phyloP scores from a whole-genome alignment of 257 asterid species.

The Jaltomata sinuosa region DNA sequence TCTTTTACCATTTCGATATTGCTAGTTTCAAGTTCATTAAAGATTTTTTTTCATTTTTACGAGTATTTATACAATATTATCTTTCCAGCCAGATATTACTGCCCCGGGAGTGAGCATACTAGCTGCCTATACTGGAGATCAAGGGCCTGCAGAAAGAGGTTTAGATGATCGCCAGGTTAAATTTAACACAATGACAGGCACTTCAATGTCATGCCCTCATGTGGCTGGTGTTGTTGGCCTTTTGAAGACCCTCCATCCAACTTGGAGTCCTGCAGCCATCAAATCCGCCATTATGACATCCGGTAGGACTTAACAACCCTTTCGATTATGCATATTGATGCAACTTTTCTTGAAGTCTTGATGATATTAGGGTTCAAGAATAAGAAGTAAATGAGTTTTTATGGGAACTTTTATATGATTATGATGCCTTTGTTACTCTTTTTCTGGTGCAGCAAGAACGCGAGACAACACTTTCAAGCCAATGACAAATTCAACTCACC shows the following conservation, averaged over 20 bases:
- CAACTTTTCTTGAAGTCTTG: background rate
- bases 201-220: constrained; percentile 98
- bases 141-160: constrained; percentile 50
- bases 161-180: constrained; percentile 43
- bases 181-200: constrained; percentile 68
- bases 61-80: background rate
- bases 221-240: constrained; percentile 83
- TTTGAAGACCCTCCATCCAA: constrained; percentile 67
- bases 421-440: background rate
- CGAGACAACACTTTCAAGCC: constrained; percentile 52
- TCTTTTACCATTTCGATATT: background rate
- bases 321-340: background rate
- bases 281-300: constrained; percentile 85
- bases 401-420: background rate
- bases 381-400: background rate
- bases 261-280: constrained; percentile 96
- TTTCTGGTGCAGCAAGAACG: constrained; percentile 43
- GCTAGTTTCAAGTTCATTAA: background rate
- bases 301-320: constrained; percentile 17
- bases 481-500: constrained; percentile 36
- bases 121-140: constrained; percentile 70
- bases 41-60: background rate
- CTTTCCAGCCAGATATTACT: constrained; percentile 83
- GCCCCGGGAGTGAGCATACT: constrained; percentile 91
- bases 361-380: background rate